Base-by-base conservation (phyloP, 2,329 filamentous ascomycete genomes). In the Beauveria pseudobassiana region DNA sequence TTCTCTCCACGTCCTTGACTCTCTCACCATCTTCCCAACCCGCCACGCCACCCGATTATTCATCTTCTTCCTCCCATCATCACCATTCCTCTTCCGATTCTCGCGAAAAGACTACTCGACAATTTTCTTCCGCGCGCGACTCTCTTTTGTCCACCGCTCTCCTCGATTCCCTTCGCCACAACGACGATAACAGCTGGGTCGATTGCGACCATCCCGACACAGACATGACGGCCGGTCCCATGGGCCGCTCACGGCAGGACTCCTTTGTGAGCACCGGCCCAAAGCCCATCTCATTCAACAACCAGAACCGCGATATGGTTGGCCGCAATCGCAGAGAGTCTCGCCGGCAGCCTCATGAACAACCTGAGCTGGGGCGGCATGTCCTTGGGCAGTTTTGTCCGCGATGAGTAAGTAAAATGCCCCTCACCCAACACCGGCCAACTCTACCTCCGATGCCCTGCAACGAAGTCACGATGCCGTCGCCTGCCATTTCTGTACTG, bases 291-390 rank as follows among this genome's bases (percentile, higher is more conserved):
- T 86, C 84, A 63, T 84, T 87, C 79, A 82, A 80, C 69, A 87
- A 86, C 68, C 80, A 83, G 57, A 86, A 86, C 70, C 81, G 84
- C 73, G 82, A 85, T 67, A 75, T 78, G 68, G 78, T 80, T 67
- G 80, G 78, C 70, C 81, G 84, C 64, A 81, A 78, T 59, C 80
- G 85, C 65, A 79, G 85, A 67, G 86, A 88, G 72, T 85, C 81
- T 87, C 40, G 85, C 84, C 18, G 85, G 84, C 54, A 88, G 85
- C 70, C 74, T 87, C 62, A 85, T 87, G 77, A 89, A 87, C 65
- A 93, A 93, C 69, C 92, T 96, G 87, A 97, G 93, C 76, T 99
- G 93, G 93, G 93, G 93, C 72, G 93, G 93, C 66, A 86, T 96
- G 64, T 98, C 93, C 9, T 91, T 98, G 66, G 93, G 93, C 65